Base-by-base conservation (phyloP, 2,329 filamentous ascomycete species). In the Penicillium psychrosexuale region DNA sequence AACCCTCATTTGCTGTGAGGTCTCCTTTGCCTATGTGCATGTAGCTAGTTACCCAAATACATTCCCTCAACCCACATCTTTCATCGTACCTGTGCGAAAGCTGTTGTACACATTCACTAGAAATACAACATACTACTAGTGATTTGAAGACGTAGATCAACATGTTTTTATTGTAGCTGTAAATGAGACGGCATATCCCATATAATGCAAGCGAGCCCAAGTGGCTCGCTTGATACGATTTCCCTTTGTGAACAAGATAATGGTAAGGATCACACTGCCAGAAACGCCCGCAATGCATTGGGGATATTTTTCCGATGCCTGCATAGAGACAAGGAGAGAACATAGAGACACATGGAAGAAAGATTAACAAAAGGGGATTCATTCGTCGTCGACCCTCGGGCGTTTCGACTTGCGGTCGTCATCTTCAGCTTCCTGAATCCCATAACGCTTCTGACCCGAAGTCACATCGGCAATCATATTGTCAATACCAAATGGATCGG, bases 401-500 rank as follows among this genome's bases (percentile, higher is more conserved):
- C 89, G 84, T 79, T 96, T 97, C 17, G 71, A 72, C 34, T 71
- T 70, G 22, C 72, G 69, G 40, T 70, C 66, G 5, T 68, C 69
- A 38, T 58, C 60, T 31, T 73, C 72, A 9, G 64, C 70, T 60
- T 76, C 74, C 63, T 76, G 73, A 19, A 77, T 75, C 22, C 74
- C 74, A 56, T 76, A 76, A 53, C 74, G 72, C 62, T 77, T 77
- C 65, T 75, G 71, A 44, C 76, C 66, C 61, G 81, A 53, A 81
- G 79, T 80, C 27, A 81, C 91, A 72, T 97, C 91, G 34, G 85
- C 88, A 71, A 99, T 85, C 78, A 99, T 96, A 67, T 90, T 89
- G 70, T 96, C 91, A 63, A 97, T 94, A 47, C 95, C 92, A 73
- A 97, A 97, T 1, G 91, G 91, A 74, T 97, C 93, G 17, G 83